Percentiles rank a stretch among this genome's conserved stretches.
These are phyloP conservation scores for Ophiobolus disseminans DNA, from an alignment of 2,329 filamentous ascomycete genomes.

Conservation along the genomic window DNA sequence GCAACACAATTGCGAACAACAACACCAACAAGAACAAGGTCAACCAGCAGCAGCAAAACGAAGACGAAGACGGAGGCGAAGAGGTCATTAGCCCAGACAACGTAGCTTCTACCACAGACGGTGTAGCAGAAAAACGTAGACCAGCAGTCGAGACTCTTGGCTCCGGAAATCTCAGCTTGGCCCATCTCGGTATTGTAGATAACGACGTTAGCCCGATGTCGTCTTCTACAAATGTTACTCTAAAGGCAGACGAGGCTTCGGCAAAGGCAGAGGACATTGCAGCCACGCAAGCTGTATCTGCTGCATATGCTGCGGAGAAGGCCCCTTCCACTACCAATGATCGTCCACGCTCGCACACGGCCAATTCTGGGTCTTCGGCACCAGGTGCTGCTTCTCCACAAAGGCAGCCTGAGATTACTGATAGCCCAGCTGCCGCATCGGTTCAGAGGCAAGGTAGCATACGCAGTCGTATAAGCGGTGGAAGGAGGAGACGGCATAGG, in stretches of 20 bases:
- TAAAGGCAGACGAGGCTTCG: conserved; percentile 59
- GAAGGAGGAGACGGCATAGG: conserved; percentile 71
- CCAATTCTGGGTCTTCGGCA: conserved; percentile 40
- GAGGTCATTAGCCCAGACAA: conserved; percentile 51
- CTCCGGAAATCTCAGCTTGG: conserved; percentile 85
- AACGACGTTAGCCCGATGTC: conserved; percentile 63
- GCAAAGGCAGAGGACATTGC: conserved; percentile 66
- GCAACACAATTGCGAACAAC: conserved; percentile 74
- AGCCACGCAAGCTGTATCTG: conserved; percentile 66
- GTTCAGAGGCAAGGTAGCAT: conserved; percentile 63
- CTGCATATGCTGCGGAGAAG: conserved; percentile 62
- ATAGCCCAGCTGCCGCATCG: conserved; percentile 59
- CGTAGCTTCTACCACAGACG: conserved; percentile 26
- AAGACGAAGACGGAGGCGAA: conserved; percentile 47
- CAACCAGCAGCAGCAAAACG: conserved; percentile 43
- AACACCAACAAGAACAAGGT: conserved; percentile 59
- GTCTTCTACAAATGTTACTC: conserved; percentile 64
- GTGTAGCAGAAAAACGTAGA: conserved; percentile 57
- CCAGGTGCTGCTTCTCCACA: conserved; percentile 57
- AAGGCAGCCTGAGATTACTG: conserved; percentile 70
- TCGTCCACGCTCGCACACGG: conserved; percentile 50
- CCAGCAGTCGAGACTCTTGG: conserved; percentile 88
- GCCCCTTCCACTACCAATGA: conserved; percentile 38
- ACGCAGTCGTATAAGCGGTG: conserved; percentile 61
- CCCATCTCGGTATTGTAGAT: conserved; percentile 81